Conservation (phyloP, 371 early-diverging fungal species). For the Funneliformis caledonium region DNA sequence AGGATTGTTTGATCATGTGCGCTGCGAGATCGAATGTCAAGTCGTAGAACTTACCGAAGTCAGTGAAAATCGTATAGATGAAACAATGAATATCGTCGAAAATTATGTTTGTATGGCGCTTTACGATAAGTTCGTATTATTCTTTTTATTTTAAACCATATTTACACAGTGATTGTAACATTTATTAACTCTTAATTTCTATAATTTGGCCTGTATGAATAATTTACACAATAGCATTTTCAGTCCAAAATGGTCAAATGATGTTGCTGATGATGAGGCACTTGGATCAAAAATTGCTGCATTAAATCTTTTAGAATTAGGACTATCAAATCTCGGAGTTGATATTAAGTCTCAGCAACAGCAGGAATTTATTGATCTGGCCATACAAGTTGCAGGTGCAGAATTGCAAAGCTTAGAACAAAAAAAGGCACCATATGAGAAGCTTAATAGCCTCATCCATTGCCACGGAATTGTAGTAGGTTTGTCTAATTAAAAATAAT, state of each 20-base stretch:
- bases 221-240: conserved; percentile 21
- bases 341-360: background rate
- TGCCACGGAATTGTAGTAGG: conserved; percentile 34
- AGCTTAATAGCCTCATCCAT: conserved; percentile 13
- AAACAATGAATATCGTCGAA: conserved; percentile 19
- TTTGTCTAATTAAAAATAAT: background rate
- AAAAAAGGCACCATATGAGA: conserved; percentile 21
- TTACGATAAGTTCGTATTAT: conserved; percentile 28
- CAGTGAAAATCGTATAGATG: conserved; percentile 9
- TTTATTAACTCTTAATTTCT: background rate
- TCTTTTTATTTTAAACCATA: background rate
- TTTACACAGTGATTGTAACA: background rate
- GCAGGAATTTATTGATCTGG: conserved; percentile 12
- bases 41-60: background rate
- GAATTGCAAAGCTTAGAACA: conserved; percentile 25
- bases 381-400: conserved; percentile 1
- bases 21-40: background rate
- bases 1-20: conserved; percentile 6
- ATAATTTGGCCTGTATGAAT: background rate
- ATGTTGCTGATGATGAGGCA: background rate
- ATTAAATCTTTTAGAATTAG: conserved; percentile 27
- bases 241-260: conserved; percentile 31
- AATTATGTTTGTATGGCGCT: conserved; percentile 23
- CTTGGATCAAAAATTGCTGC: conserved; percentile 34
- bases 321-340: conserved; percentile 25